Evolutionary conservation across 2,329 filamentous ascomycete genomes (phyloP).

Genomic region (Neocatenulostroma microsporum): DNA sequence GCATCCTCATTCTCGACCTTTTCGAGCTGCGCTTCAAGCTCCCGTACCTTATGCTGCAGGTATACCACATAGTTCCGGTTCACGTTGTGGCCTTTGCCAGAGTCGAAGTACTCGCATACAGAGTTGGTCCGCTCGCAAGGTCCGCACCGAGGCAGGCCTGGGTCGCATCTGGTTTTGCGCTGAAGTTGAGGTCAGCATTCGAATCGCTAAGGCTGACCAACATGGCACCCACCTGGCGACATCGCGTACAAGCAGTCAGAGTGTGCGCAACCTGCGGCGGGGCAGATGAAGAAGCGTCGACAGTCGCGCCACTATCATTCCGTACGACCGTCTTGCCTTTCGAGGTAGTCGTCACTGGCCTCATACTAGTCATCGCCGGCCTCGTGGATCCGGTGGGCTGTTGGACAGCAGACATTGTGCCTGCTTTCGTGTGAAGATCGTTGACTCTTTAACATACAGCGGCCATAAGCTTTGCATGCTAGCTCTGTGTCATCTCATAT

Average conservation of each 20-base stretch:
- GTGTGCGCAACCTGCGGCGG: conserved; percentile 61
- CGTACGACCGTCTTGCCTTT: conserved; percentile 21
- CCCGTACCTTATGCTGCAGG: conserved; percentile 76
- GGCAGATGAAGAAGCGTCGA: conserved; percentile 36
- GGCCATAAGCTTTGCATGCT: too few species aligned
- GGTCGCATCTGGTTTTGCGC: conserved; percentile 95
- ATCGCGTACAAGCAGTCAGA: conserved; percentile 70
- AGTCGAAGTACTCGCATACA: conserved; percentile 91
- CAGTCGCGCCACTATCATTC: conserved; percentile 14
- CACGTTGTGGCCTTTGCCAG: conserved; percentile 74
- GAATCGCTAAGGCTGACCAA: not conserved
- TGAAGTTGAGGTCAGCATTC: conserved; percentile 32
- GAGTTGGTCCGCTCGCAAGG: conserved; percentile 90
- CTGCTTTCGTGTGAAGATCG: too few species aligned
- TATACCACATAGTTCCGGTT: conserved; percentile 87
- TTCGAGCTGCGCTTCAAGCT: conserved; percentile 72
- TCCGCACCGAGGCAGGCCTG: conserved; percentile 79
- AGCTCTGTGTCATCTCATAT: too few species aligned
- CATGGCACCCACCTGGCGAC: conserved; percentile 56
- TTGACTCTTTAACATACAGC: too few species aligned
- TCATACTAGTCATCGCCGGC: too few species aligned
- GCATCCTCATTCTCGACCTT: conserved; percentile 71
- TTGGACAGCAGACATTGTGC: too few species aligned
- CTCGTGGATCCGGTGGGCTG: too few species aligned
- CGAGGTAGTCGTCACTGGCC: not conserved